Conservation (phyloP, 2,329 filamentous ascomycete species). For the Nemania sp. region DNA sequence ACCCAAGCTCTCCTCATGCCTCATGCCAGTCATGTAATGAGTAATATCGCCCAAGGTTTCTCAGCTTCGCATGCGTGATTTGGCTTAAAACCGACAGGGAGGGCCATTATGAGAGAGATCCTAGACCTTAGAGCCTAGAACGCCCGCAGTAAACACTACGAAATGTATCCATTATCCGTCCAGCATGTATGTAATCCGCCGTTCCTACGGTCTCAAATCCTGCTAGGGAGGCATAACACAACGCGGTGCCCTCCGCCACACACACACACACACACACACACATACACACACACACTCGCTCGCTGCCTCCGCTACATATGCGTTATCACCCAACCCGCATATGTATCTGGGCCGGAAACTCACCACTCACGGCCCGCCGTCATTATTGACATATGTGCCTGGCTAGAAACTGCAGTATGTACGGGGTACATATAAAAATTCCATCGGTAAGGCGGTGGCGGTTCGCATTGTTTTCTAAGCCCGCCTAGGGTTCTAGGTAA, state of each 20-base stretch:
- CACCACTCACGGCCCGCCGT: neutral
- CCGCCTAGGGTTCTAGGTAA: slow-evolving; percentile 13
- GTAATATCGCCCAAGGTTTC: neutral
- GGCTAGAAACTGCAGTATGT: slow-evolving; percentile 14
- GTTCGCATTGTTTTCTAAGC: slow-evolving; percentile 16
- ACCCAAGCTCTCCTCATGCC: neutral
- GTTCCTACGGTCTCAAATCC: neutral
- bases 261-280: too few relatives aligned
- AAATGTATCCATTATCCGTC: too few relatives aligned
- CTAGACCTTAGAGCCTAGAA: neutral
- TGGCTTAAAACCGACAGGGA: neutral
- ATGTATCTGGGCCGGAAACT: slow-evolving; percentile 3
- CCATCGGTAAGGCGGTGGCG: slow-evolving; percentile 1
- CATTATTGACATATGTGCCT: slow-evolving; percentile 20
- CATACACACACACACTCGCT: too few relatives aligned
- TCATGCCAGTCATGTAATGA: neutral
- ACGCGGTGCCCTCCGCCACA: slow-evolving; percentile 5
- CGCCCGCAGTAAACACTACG: too few relatives aligned
- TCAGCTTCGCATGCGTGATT: slow-evolving; percentile 11
- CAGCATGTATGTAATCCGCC: neutral
- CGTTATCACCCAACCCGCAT: slow-evolving; percentile 1
- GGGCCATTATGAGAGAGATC: neutral
- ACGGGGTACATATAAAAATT: slow-evolving; percentile 18
- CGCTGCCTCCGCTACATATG: neutral
- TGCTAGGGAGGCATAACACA: neutral